phyloP scores from a whole-genome alignment of 345 rosid genomes.

The Lepidium aucheri region DNA sequence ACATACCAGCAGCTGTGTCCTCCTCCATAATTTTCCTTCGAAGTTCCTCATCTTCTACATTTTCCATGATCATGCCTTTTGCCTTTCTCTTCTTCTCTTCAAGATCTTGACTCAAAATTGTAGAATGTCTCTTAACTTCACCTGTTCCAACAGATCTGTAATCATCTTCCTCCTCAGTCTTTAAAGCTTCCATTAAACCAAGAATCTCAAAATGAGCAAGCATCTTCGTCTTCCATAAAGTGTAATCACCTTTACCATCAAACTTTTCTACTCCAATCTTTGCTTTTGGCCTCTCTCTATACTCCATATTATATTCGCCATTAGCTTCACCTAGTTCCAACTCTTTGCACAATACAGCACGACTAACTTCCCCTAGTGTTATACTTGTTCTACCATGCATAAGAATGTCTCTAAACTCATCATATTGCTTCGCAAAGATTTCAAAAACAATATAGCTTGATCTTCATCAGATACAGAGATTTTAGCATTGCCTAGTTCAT shows the following conservation, averaged over 20 bases:
- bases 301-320: not conserved
- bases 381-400: not conserved
- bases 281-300: not conserved
- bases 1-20: not conserved
- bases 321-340: not conserved
- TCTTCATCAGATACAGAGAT: not conserved
- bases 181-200: not conserved
- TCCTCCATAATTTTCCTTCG: not conserved
- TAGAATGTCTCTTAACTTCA: not conserved
- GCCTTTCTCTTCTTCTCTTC: not conserved
- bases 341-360: not conserved
- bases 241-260: not conserved
- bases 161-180: not conserved
- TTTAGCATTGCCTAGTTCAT: not conserved
- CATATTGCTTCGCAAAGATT: not conserved
- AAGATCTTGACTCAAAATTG: not conserved
- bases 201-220: not conserved
- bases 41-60: not conserved
- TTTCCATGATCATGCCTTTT: not conserved
- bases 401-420: not conserved
- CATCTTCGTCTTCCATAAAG: not conserved
- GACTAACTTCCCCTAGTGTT: not conserved
- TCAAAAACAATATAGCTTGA: not conserved
- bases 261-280: not conserved
- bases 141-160: not conserved